Evolutionary conservation across 352 stramenopile genomes (phyloP).

Genomic region (Pythium rishiriense): DNA sequence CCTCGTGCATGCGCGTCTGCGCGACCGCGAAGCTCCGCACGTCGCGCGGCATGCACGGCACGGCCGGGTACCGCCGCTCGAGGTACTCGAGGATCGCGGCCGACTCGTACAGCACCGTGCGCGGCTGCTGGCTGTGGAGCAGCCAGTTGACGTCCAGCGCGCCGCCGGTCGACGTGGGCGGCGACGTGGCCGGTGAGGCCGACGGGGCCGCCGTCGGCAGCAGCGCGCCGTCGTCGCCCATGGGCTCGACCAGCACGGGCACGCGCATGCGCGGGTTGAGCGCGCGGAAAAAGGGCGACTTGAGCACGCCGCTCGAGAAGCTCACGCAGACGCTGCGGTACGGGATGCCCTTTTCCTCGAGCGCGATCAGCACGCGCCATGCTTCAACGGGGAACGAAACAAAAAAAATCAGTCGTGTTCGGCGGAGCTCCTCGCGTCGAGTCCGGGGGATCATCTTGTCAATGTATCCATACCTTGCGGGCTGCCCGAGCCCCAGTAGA

Average conservation of each 20-base stretch:
- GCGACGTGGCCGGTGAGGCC: too few species aligned
- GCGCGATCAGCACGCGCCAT: conserved; percentile 78
- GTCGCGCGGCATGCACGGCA: conserved; percentile 49
- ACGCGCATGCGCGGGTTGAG: conserved; percentile 84
- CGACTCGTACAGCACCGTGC: conserved; percentile 75
- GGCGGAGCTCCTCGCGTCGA: not conserved
- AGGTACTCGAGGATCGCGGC: conserved; percentile 79
- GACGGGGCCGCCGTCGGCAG: not conserved
- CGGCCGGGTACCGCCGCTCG: conserved; percentile 59
- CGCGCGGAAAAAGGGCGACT: conserved; percentile 71
- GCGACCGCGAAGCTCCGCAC: conserved; percentile 61
- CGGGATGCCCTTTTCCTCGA: conserved; percentile 76
- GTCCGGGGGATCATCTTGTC: too few species aligned
- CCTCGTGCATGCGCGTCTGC: conserved; percentile 77
- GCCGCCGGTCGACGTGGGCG: not conserved
- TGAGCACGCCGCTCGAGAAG: conserved; percentile 83
- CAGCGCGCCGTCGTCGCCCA: conserved; percentile 28
- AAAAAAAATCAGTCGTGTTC: not conserved
- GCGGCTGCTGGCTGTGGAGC: conserved; percentile 34
- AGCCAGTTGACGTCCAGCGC: conserved; percentile 11
- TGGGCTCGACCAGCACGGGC: conserved; percentile 73
- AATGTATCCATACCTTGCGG: conserved; percentile 54
- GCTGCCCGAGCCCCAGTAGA: conserved; percentile 85
- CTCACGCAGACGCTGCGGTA: conserved; percentile 83
- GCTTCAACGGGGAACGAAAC: conserved; percentile 35